A percentile compares a stretch with the other conserved stretches of the same genome.
phyloP scores from a whole-genome alignment of 805 yeast species.

The Yamadazyma olivae region DNA sequence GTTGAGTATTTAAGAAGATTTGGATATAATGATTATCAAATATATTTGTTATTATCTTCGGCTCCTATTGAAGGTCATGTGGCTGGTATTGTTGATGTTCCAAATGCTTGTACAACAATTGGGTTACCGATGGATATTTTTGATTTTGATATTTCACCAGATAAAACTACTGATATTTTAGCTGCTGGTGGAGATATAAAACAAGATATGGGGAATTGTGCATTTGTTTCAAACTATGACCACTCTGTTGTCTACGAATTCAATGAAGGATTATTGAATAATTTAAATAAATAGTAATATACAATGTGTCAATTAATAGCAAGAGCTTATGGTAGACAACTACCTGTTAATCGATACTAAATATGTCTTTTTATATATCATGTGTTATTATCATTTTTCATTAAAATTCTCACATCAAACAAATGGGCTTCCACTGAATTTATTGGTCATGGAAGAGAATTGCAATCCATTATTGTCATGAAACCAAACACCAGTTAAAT shows the following conservation, averaged over 20 bases:
- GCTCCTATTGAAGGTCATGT: conserved; percentile 54
- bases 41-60: conserved; percentile 41
- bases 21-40: conserved; percentile 52
- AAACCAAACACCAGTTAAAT: no score
- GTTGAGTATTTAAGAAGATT: conserved; percentile 48
- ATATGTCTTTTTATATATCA: no score
- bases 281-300: no score
- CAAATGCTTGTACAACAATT: conserved; percentile 50
- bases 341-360: no score
- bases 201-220: conserved; percentile 37
- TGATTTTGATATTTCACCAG: conserved; percentile 47
- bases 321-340: no score
- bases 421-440: no score
- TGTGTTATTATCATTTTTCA: no score
- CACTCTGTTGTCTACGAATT: conserved; percentile 8
- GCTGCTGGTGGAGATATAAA: background rate
- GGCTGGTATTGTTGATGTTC: conserved; percentile 52
- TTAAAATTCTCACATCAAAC: no score
- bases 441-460: no score
- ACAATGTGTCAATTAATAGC: no score
- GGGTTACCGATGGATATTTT: conserved; percentile 52
- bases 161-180: conserved; percentile 17
- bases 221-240: conserved; percentile 22
- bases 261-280: background rate
- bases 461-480: no score